Evolutionary conservation across 177 flowering plant genomes (phyloP).

Genomic region (Tripterygium wilfordii): DNA sequence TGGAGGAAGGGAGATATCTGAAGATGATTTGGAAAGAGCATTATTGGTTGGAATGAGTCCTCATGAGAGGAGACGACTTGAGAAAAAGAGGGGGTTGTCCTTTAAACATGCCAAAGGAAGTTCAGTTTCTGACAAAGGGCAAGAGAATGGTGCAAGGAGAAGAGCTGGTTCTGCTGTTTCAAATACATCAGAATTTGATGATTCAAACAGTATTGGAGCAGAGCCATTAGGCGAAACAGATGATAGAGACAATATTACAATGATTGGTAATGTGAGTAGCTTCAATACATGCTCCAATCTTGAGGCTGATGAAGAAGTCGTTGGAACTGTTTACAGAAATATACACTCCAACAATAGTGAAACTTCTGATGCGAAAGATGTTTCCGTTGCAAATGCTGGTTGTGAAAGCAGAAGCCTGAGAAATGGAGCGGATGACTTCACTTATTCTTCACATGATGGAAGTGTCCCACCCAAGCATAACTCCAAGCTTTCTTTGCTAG

Average conservation of each 20-base stretch:
- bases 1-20: constrained; percentile 78
- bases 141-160: constrained; percentile 8
- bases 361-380: constrained; percentile 10
- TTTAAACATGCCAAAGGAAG: constrained; percentile 23
- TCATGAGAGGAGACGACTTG: constrained; percentile 65
- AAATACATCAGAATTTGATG: constrained; percentile 10
- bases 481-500: constrained; percentile 72
- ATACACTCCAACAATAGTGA: constrained; percentile 3
- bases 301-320: constrained; percentile 10
- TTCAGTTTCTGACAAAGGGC: constrained; percentile 12
- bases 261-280: constrained; percentile 6
- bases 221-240: constrained; percentile 13
- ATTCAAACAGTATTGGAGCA: constrained; percentile 9
- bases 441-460: constrained; percentile 13
- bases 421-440: constrained; percentile 16
- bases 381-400: constrained; percentile 11
- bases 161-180: background rate
- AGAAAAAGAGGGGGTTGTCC: constrained; percentile 65
- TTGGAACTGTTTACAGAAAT: constrained; percentile 1
- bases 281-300: constrained; percentile 7
- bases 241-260: constrained; percentile 6
- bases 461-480: constrained; percentile 26
- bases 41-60: constrained; percentile 92
- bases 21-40: constrained; percentile 78
- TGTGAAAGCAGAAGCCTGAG: constrained; percentile 17